Conservation (phyloP, 352 stramenopile genomes). For the Phytophthora fragariaefolia region DNA sequence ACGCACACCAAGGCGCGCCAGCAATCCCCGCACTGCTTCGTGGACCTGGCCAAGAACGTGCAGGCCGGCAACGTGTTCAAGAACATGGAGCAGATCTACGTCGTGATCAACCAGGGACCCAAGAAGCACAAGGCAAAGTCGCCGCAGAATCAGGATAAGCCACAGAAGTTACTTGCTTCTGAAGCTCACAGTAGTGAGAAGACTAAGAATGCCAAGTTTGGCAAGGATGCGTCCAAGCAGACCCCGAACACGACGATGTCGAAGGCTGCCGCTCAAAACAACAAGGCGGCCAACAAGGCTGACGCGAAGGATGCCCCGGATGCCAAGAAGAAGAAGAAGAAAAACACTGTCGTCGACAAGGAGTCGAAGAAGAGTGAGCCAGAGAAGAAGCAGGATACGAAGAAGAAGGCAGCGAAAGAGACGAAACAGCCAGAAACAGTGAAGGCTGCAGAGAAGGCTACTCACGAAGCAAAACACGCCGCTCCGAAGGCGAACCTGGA, state of each 20-base stretch:
- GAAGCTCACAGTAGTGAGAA: neutral
- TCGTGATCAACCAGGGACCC: slow-evolving; percentile 44
- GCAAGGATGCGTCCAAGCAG: too few species aligned
- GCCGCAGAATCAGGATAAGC: neutral
- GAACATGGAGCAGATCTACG: slow-evolving; percentile 85
- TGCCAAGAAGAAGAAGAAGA: slow-evolving; percentile 21
- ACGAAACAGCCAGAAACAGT: slow-evolving; percentile 3
- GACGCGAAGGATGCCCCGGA: neutral
- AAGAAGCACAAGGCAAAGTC: slow-evolving; percentile 28
- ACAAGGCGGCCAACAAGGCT: slow-evolving; percentile 14
- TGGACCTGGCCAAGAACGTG: slow-evolving; percentile 82
- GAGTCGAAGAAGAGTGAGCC: slow-evolving; percentile 7
- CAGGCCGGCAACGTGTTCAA: slow-evolving; percentile 78
- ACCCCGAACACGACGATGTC: neutral
- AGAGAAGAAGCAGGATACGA: slow-evolving; percentile 10
- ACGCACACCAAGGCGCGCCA: slow-evolving; percentile 31
- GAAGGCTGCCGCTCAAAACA: slow-evolving; percentile 11
- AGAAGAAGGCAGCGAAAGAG: slow-evolving; percentile 13
- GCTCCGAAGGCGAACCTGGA: slow-evolving; percentile 17
- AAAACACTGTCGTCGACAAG: slow-evolving; percentile 13
- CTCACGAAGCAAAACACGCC: slow-evolving; percentile 2
- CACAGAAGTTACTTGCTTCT: slow-evolving; percentile 8
- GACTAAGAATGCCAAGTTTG: neutral
- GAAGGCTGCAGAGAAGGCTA: slow-evolving; percentile 7
- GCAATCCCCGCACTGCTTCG: slow-evolving; percentile 59